Evolutionary conservation across 441 rosid species (phyloP), one percentile per base, ranked within the genome.

Genomic region (Iberis amara): DNA sequence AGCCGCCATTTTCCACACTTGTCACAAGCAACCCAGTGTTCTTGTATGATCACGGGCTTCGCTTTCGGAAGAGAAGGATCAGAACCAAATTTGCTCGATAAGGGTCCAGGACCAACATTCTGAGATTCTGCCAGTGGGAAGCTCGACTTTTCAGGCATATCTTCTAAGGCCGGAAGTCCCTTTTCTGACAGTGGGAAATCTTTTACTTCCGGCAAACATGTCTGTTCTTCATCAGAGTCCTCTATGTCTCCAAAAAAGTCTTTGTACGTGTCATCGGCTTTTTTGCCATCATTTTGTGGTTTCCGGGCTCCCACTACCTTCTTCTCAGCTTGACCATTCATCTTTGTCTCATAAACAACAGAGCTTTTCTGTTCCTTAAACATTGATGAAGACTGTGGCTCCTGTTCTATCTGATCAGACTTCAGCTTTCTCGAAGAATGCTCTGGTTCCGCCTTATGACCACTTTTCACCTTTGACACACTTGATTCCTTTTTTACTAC

Each of bases 11-110:
- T 79, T 72, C 70, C 79, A 69, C 99, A 92, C 68, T 84, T 79
- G 76, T 89, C 99, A 64, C 99, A 92, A 45, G 70, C 56, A 58
- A 94, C 99, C 99, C 99, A 94, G 60, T 84, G 75, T 39, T 92
- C 97, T 69, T 78, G 21, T 68, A 79, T 70, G 55, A 87, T 50
- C 59, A 76, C 73, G 30, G 95, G 79, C 49, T 72, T 81, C 8
- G 69, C 49, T 46, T 73, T 47, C 41, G 60, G 52, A 60, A 71
- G 75, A 59, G 71, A 70, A 64, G 72, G 73, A 73, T 76, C 89
- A 56, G 72, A 64, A 39, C 59, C 48, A 18, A 59, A 59, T 39
- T 68, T 70, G 52, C 59, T 64, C 52, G 28, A n/a, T 41, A 57
- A 55, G 45, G 74, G 40, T 59, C 45, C 70, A 39, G 77, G 55